Evolutionary conservation across 495 filamentous ascomycete genomes (phyloP).

Genomic region (Cenococcum geophilum): DNA sequence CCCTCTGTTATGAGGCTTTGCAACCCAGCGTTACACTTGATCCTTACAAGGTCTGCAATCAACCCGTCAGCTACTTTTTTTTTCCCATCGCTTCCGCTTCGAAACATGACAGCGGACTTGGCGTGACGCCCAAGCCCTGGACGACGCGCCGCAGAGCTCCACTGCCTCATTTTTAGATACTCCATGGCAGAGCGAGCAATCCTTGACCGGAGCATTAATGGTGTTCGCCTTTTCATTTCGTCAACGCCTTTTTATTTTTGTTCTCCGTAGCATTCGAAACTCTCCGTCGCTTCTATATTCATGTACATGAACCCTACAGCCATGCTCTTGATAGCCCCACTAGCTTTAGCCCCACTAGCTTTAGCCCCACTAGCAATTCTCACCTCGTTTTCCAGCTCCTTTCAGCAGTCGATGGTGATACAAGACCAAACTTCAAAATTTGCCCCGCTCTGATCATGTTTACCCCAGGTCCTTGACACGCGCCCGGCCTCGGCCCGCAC

Average conservation of each 20-base stretch:
- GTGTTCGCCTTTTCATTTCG: neutral
- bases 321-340: neutral
- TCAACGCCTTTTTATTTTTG: neutral
- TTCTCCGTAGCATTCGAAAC: neutral
- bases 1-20: neutral
- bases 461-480: conserved; percentile 65
- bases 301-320: neutral
- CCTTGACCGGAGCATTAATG: too few relatives aligned
- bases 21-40: neutral
- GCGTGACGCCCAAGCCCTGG: neutral
- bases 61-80: neutral
- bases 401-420: neutral
- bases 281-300: neutral
- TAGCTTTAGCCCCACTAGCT: neutral
- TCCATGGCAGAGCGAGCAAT: neutral
- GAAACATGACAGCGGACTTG: conserved; percentile 6
- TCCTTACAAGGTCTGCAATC: neutral
- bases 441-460: conserved; percentile 25
- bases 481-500: conserved; percentile 63
- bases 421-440: conserved; percentile 1
- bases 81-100: neutral
- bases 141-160: neutral
- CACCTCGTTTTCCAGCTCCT: too few relatives aligned
- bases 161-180: conserved; percentile 2
- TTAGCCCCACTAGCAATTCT: neutral